Evolutionary conservation across 805 yeast species (phyloP).

Genomic region (Nakazawaea wickerhamii): DNA sequence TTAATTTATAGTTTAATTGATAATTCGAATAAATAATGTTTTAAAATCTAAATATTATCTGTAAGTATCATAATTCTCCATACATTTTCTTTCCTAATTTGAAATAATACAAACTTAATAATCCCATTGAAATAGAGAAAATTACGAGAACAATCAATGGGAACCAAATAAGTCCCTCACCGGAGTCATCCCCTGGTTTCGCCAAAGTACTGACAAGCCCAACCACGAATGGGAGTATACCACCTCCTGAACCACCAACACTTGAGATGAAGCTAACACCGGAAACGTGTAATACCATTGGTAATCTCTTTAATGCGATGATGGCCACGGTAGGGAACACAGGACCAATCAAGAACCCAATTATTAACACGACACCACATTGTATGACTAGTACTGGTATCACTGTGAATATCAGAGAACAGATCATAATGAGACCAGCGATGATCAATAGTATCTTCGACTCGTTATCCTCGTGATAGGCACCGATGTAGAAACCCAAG

Average conservation of each 20-base stretch:
- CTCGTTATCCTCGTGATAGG: conserved; percentile 32
- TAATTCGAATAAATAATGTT: too few species aligned
- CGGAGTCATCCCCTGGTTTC: conserved; percentile 26
- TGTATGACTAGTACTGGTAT: conserved; percentile 23
- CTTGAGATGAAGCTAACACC: conserved; percentile 77
- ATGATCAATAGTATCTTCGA: conserved; percentile 36
- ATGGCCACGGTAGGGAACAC: conserved; percentile 65
- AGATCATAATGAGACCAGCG: conserved; percentile 27
- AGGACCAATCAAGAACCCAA: conserved; percentile 49
- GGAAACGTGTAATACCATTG: conserved; percentile 51
- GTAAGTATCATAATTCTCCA: neutral
- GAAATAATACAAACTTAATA: conserved; percentile 24
- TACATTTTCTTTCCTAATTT: conserved; percentile 11
- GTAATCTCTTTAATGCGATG: conserved; percentile 56
- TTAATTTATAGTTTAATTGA: neutral
- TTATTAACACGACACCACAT: conserved; percentile 30
- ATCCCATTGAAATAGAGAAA: conserved; percentile 18
- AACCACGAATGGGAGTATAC: conserved; percentile 59
- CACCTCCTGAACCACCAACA: conserved; percentile 84
- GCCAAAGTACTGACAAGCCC: conserved; percentile 39
- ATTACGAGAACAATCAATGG: conserved; percentile 21
- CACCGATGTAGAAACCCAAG: conserved; percentile 44
- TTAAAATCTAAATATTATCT: too few species aligned
- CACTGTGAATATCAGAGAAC: conserved; percentile 29
- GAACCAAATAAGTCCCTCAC: conserved; percentile 27